phyloP scores from a whole-genome alignment of 345 rosid species.

The Hypericum perforatum region DNA sequence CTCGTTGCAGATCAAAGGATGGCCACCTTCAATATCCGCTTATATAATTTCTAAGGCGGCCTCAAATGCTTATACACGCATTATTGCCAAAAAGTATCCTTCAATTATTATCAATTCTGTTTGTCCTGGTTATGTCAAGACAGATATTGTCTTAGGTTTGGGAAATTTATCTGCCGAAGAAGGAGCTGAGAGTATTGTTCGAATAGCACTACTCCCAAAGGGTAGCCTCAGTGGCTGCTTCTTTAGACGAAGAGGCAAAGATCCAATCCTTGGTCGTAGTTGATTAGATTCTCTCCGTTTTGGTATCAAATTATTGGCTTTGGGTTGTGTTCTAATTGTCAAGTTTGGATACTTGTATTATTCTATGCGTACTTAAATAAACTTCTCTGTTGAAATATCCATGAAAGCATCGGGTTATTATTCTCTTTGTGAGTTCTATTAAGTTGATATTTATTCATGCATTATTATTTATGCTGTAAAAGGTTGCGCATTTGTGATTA shows the following conservation, averaged over 20 bases:
- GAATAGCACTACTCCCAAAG: conserved; percentile 12
- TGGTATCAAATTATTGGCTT: too few relatives aligned
- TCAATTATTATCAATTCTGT: conserved; percentile 16
- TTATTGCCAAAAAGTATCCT: conserved; percentile 14
- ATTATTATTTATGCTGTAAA: too few relatives aligned
- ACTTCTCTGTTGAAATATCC: too few relatives aligned
- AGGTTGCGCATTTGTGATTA: too few relatives aligned
- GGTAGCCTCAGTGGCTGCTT: conserved; percentile 12
- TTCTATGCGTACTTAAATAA: too few relatives aligned
- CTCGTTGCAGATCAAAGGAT: conserved; percentile 14
- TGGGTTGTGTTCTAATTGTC: too few relatives aligned
- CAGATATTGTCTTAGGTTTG: conserved; percentile 10
- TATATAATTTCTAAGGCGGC: conserved; percentile 24
- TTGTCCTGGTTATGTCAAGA: conserved; percentile 25
- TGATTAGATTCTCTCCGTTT: too few relatives aligned
- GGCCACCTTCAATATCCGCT: conserved; percentile 14
- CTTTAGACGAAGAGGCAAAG: neutral
- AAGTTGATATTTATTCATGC: too few relatives aligned
- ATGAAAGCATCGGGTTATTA: too few relatives aligned
- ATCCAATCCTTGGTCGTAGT: too few relatives aligned
- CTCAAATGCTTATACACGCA: conserved; percentile 23
- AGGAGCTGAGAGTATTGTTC: conserved; percentile 17
- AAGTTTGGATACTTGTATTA: too few relatives aligned
- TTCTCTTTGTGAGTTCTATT: too few relatives aligned
- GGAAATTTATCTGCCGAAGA: conserved; percentile 9